Evolutionary conservation across 2,329 filamentous ascomycete genomes (phyloP), one percentile per base, ranked within the genome.

Genomic region (Paraconiothyrium brasiliense): DNA sequence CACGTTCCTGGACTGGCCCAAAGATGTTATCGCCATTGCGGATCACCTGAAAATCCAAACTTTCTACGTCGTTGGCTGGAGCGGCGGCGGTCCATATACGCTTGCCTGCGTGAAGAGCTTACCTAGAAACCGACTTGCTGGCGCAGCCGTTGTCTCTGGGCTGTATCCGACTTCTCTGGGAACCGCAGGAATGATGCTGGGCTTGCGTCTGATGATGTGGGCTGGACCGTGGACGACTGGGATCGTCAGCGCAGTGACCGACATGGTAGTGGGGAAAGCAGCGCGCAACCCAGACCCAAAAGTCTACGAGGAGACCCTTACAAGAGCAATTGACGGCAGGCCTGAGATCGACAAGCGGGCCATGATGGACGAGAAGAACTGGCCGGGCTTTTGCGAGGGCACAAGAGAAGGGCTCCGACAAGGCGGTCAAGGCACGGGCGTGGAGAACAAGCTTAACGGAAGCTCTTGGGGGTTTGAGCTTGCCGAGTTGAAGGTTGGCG

Each of bases 81-180:
- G 80, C 0, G 83, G 83, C 8, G 84, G 84, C 22, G 80, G 81
- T 1, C 81, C 83, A 0, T 85, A 82, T 65, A 78, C 79, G 1
- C 68, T 85, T 11, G 83, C 83, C 24, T 85, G 83, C 64, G 77
- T 82, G 13, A 73, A 77, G 46, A 61, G 64, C 4, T 66, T 84
- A 16, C 76, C 80, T 8, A 67, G 60, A 30, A 65, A 68, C 16
- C 65, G 73, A 5, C 54, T 76, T 5, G 50, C 70, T 11, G 72
- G 69, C 14, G 73, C 59, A 8, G 68, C 66, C 1, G 61, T 76
- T 13, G 67, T 73, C 32, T 69, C 69, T 11, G 72, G 71, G 0
- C 51, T 74, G 22, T 76, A 72, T 52, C 71, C 74, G 2, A 47
- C 66, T 4, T 64, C 69, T 30, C 58, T 71, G 20, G 70, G 76